Conservation (phyloP, 169 alveolate species). For the Babesia gibsoni region DNA sequence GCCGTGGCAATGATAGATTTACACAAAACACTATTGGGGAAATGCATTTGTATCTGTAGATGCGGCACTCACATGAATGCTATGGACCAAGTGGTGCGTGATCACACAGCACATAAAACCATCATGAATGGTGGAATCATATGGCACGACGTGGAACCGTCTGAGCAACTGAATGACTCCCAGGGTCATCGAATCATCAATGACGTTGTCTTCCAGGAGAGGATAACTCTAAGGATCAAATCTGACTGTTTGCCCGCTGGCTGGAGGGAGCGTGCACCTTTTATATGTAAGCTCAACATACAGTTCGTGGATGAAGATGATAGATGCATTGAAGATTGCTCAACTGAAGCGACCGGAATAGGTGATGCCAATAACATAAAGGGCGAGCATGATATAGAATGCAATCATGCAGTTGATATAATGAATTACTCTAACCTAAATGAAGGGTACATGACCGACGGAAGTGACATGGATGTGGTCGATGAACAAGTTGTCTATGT, state of each 20-base stretch:
- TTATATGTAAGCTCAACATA: slow-evolving; percentile 43
- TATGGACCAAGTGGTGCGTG: slow-evolving; percentile 43
- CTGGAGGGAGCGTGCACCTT: slow-evolving; percentile 38
- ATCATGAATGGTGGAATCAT: slow-evolving; percentile 21
- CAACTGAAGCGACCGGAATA: background rate
- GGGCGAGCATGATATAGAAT: too few relatives aligned
- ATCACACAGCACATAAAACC: background rate
- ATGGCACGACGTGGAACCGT: slow-evolving; percentile 53
- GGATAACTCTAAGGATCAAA: slow-evolving; percentile 46
- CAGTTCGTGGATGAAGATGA: background rate
- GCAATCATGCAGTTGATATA: too few relatives aligned
- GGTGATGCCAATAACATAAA: background rate
- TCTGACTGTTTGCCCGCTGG: slow-evolving; percentile 31
- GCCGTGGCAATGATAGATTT: slow-evolving; percentile 38
- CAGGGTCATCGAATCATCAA: background rate
- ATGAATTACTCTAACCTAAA: too few relatives aligned
- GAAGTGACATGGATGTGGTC: too few relatives aligned
- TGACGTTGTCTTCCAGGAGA: slow-evolving; percentile 48
- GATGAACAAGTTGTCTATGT: too few relatives aligned
- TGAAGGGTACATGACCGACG: too few relatives aligned
- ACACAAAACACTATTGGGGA: slow-evolving; percentile 33
- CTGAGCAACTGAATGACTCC: background rate
- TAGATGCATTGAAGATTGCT: background rate
- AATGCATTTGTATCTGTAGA: slow-evolving; percentile 45
- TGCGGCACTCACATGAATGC: slow-evolving; percentile 29